Conservation (phyloP, 2,329 filamentous ascomycete genomes). For the Hypoxylon sp. region DNA sequence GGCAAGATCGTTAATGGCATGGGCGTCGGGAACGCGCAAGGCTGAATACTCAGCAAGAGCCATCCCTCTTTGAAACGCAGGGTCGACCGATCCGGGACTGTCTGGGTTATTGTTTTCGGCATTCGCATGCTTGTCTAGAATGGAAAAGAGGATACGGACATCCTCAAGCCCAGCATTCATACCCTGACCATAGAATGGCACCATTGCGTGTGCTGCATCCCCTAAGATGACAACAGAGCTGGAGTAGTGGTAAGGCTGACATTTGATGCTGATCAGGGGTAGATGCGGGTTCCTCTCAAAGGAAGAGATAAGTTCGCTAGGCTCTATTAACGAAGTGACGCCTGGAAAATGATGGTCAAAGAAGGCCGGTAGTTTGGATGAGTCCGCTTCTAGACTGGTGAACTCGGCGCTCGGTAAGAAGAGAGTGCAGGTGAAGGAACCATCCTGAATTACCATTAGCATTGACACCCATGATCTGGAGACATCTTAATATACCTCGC, state of each 20-base stretch:
- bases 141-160: constrained; percentile 87
- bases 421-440: constrained; percentile 94
- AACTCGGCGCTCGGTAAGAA: constrained; percentile 85
- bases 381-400: constrained; percentile 74
- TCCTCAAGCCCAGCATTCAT: constrained; percentile 98
- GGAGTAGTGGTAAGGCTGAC: constrained; percentile 85
- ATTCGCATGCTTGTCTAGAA: constrained; percentile 78
- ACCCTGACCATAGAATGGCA: constrained; percentile 97
- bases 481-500: constrained; percentile 62
- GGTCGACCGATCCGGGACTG: constrained; percentile 59
- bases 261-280: constrained; percentile 94
- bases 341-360: constrained; percentile 91
- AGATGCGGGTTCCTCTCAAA: constrained; percentile 90
- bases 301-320: constrained; percentile 77
- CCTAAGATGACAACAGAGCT: constrained; percentile 87
- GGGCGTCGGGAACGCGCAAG: constrained; percentile 81
- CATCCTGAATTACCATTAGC: constrained; percentile 70
- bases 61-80: constrained; percentile 72
- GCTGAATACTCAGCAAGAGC: constrained; percentile 84
- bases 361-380: constrained; percentile 74
- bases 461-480: background rate
- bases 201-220: constrained; percentile 97
- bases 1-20: constrained; percentile 93
- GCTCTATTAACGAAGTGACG: constrained; percentile 79
- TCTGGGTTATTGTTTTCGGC: constrained; percentile 62